Evolutionary conservation across 164 flowering plant species (phyloP).

Genomic region (Platanus orientalis): DNA sequence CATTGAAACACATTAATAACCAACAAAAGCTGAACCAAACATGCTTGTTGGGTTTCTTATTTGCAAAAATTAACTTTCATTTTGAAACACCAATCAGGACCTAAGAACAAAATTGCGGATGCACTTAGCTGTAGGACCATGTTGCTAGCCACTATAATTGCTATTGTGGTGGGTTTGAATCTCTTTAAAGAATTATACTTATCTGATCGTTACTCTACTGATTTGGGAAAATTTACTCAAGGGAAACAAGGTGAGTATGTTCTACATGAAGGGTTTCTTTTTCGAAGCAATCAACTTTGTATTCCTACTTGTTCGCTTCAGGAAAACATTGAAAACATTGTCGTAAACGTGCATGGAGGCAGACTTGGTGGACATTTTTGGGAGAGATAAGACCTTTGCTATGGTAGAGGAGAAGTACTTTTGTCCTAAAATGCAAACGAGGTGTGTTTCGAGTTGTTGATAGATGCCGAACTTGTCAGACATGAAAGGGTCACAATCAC

Average conservation of each 20-base stretch:
- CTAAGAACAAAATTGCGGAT: too few relatives aligned
- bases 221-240: not conserved
- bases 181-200: not conserved
- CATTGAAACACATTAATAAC: too few relatives aligned
- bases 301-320: too few relatives aligned
- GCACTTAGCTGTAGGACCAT: too few relatives aligned
- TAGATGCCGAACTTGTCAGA: not conserved
- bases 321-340: too few relatives aligned
- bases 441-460: not conserved
- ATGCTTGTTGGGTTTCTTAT: too few relatives aligned
- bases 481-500: not conserved
- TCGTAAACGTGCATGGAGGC: not conserved
- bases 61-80: too few relatives aligned
- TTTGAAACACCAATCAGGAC: too few relatives aligned
- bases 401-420: constrained; percentile 1
- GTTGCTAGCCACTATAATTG: too few relatives aligned
- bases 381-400: constrained; percentile 2
- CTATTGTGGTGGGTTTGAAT: not conserved
- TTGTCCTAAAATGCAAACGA: not conserved
- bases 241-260: not conserved
- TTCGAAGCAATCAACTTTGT: not conserved
- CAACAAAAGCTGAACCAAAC: too few relatives aligned
- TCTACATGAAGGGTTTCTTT: not conserved
- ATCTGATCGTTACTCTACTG: not conserved
- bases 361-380: not conserved